These are phyloP conservation scores for Starmera dryadoides DNA, from an alignment of 805 yeast species.

Conservation along the genomic window DNA sequence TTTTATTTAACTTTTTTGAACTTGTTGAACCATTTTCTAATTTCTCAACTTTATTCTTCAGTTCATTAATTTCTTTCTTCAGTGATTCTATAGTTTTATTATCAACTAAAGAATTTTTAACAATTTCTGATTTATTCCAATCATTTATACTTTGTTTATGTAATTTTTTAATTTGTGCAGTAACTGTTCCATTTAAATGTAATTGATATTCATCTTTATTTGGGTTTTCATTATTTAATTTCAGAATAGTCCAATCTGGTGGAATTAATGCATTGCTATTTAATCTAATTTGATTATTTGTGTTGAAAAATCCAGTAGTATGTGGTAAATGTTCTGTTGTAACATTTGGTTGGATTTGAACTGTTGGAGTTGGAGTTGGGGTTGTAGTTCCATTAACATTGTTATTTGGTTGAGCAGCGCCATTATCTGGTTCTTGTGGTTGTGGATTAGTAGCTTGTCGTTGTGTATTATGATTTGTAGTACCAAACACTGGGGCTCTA, in stretches of 20 bases:
- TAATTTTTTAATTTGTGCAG: conserved; percentile 8
- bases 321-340: conserved; percentile 2
- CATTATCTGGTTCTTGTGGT: neutral
- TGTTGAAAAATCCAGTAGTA: neutral
- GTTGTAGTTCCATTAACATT: neutral
- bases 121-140: neutral
- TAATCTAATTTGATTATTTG: conserved; percentile 1
- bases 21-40: neutral
- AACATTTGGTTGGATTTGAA: neutral
- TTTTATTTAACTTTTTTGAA: neutral
- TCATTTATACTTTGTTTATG: neutral
- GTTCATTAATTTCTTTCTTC: neutral
- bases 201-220: conserved; percentile 8
- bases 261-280: conserved; percentile 12
- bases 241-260: conserved; percentile 20
- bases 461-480: neutral
- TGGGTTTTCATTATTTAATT: conserved; percentile 8
- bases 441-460: neutral
- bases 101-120: neutral
- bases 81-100: neutral
- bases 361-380: neutral
- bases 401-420: neutral
- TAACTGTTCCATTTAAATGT: conserved; percentile 5
- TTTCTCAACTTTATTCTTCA: neutral
- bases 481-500: conserved; percentile 53